Percentiles rank a stretch among this genome's conserved stretches.
Conservation (phyloP, 441 rosid species). For the Mallotus repandus region DNA sequence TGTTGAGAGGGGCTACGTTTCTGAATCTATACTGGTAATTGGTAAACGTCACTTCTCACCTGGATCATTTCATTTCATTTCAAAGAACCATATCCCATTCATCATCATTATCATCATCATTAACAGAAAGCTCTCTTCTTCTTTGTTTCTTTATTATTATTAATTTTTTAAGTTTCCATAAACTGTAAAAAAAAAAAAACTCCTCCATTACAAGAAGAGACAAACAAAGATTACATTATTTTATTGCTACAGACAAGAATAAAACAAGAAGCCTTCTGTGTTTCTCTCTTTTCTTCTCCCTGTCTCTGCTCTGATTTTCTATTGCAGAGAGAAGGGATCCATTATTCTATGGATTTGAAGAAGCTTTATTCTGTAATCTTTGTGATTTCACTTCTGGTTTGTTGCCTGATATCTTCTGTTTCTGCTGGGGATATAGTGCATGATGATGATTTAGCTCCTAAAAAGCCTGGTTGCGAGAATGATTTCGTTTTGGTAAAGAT, state of each 20-base stretch:
- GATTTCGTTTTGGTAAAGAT: constrained; percentile 83
- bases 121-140: too few relatives aligned
- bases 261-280: not conserved
- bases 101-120: too few relatives aligned
- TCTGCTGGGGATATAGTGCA: constrained; percentile 89
- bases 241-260: not conserved
- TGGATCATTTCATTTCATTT: too few relatives aligned
- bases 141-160: too few relatives aligned
- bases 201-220: not conserved
- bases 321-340: constrained; percentile 9
- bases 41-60: too few relatives aligned
- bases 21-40: too few relatives aligned
- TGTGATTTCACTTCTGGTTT: constrained; percentile 46
- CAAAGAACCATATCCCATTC: too few relatives aligned
- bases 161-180: too few relatives aligned
- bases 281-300: constrained; percentile 14
- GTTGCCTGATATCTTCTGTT: constrained; percentile 40
- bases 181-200: too few relatives aligned
- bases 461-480: constrained; percentile 97
- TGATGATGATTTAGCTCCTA: constrained; percentile 81
- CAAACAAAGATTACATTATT: not conserved
- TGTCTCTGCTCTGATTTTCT: too few relatives aligned
- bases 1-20: not conserved
- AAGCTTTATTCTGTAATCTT: constrained; percentile 37
- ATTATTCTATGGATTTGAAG: constrained; percentile 55